phyloP scores from a whole-genome alignment of 331 rosid genomes.

The Spiraea crenata region DNA sequence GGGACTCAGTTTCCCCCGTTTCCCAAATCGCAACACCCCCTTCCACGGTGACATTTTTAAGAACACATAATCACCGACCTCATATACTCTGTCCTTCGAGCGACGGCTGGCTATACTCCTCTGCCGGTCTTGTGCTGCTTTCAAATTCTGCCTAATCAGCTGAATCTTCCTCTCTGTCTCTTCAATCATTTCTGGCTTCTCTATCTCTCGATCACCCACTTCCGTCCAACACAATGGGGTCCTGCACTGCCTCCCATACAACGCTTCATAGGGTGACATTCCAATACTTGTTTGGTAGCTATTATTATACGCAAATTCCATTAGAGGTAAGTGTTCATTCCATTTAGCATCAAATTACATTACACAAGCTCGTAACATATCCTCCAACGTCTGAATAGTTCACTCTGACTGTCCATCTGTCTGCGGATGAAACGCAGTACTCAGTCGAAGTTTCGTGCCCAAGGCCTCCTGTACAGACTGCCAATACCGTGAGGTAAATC shows the following conservation, averaged over 20 bases:
- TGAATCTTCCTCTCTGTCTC: too few relatives aligned
- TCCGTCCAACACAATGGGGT: not conserved
- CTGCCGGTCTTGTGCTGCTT: not conserved
- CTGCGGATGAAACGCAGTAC: not conserved
- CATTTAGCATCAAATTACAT: not conserved
- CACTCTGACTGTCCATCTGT: not conserved
- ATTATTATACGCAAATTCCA: too few relatives aligned
- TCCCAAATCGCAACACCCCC: not conserved
- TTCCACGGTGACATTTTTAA: not conserved
- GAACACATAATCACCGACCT: constrained; percentile 1
- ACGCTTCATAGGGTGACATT: too few relatives aligned
- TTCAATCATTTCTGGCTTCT: rapidly evolving
- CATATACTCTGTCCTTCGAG: not conserved
- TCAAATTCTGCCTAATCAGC: too few relatives aligned
- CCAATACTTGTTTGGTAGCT: too few relatives aligned
- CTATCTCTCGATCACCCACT: not conserved
- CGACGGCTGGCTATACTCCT: not conserved
- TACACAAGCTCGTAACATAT: not conserved
- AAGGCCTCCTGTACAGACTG: not conserved
- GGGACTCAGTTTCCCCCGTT: not conserved
- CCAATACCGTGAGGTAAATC: not conserved
- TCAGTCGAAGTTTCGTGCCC: not conserved
- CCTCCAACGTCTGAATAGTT: not conserved
- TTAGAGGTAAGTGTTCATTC: too few relatives aligned
- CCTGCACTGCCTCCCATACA: too few relatives aligned